Evolutionary conservation across 164 flowering plant species (phyloP).

Genomic region (Aristolochia contorta): DNA sequence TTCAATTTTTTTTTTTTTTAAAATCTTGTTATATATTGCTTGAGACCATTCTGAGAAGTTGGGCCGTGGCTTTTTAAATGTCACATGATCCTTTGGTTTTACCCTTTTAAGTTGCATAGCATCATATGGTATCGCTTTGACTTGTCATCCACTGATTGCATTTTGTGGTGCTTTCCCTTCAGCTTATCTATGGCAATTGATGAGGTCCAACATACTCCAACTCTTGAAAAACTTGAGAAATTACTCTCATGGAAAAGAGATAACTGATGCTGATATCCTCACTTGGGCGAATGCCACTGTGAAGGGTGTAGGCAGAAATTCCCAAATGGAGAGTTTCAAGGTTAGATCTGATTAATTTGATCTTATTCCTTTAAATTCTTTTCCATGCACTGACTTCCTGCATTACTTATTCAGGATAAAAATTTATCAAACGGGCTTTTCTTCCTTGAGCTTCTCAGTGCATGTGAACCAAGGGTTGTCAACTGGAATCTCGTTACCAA

Average conservation of each 20-base stretch:
- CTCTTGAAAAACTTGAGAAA: constrained; percentile 76
- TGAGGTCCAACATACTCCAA: constrained; percentile 84
- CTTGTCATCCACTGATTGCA: too few relatives aligned
- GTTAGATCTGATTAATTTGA: constrained; percentile 17
- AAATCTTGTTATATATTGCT: too few relatives aligned
- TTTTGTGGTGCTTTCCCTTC: constrained; percentile 13
- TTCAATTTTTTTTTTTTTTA: too few relatives aligned
- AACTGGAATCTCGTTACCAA: constrained; percentile 84
- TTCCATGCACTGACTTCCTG: too few relatives aligned
- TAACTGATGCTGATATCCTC: constrained; percentile 70
- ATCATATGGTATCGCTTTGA: too few relatives aligned
- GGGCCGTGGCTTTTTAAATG: too few relatives aligned
- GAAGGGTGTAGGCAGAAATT: constrained; percentile 48
- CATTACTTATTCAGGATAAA: constrained; percentile 48
- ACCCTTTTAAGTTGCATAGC: too few relatives aligned
- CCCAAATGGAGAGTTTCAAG: constrained; percentile 84
- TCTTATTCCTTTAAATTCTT: not conserved
- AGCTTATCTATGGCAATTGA: constrained; percentile 94
- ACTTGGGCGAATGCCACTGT: constrained; percentile 84
- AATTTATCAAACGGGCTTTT: constrained; percentile 69
- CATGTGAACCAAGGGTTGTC: constrained; percentile 88
- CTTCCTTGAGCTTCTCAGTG: constrained; percentile 88
- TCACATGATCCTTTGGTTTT: too few relatives aligned
- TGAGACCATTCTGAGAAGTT: too few relatives aligned
- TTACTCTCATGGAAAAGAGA: constrained; percentile 67